Percentiles rank a stretch among this genome's conserved stretches.
phyloP scores from a whole-genome alignment of 2,329 filamentous ascomycete genomes.

The Byssochlamys sp. region DNA sequence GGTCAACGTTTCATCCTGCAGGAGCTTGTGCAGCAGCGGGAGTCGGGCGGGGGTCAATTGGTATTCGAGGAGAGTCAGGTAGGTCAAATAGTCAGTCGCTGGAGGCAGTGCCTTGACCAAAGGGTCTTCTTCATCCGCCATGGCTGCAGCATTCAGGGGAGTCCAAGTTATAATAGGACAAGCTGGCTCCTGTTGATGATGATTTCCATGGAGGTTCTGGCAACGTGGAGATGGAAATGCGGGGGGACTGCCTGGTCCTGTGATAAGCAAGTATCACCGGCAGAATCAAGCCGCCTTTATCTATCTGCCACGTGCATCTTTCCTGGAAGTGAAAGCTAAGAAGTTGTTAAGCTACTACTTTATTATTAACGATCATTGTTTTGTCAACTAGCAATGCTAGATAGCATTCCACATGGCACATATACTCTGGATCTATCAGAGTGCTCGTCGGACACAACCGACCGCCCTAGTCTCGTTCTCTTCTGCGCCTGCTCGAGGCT shows the following conservation, averaged over 20 bases:
- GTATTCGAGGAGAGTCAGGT: conserved; percentile 56
- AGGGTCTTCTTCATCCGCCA: conserved; percentile 34
- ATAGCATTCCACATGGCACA: no score
- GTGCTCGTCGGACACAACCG: background rate
- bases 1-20: conserved; percentile 53
- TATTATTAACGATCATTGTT: no score
- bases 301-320: background rate
- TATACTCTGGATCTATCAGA: background rate
- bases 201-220: background rate
- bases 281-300: conserved; percentile 4
- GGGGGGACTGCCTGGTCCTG: background rate
- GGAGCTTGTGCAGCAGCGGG: conserved; percentile 47
- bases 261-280: conserved; percentile 4
- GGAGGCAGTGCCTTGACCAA: conserved; percentile 52
- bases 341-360: background rate
- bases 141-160: conserved; percentile 2
- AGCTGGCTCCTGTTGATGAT: background rate
- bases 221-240: background rate
- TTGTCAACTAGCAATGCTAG: no score
- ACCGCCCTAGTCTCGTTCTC: background rate
- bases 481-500: background rate
- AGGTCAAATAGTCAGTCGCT: conserved; percentile 55
- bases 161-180: background rate
- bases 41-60: conserved; percentile 51
- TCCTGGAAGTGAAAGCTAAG: background rate